Percentiles rank a stretch among this genome's conserved stretches.
Conservation (phyloP, 441 rosid genomes). For the Eutrema salsugineum region DNA sequence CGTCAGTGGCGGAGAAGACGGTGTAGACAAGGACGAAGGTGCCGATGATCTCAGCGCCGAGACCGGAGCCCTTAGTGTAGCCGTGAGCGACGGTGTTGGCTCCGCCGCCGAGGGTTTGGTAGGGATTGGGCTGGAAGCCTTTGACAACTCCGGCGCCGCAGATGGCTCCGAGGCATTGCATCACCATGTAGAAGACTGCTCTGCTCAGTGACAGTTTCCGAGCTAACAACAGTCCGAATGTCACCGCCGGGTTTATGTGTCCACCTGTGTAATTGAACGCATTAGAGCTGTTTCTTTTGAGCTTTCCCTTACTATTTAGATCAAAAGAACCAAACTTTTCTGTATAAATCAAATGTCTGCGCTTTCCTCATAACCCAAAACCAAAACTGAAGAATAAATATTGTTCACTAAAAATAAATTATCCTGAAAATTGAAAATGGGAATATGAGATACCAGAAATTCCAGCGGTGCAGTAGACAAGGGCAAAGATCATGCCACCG, state of each 20-base stretch:
- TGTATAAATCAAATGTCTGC: not conserved
- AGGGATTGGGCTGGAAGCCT: conserved; percentile 42
- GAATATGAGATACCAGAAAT: conserved; percentile 59
- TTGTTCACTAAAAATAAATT: too few species aligned
- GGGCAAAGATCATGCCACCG: conserved; percentile 96
- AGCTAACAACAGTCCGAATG: conserved; percentile 57
- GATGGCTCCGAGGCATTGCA: conserved; percentile 78
- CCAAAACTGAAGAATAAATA: not conserved
- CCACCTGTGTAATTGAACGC: conserved; percentile 60
- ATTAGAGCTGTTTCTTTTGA: too few species aligned
- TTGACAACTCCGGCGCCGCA: conserved; percentile 75
- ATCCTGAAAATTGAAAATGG: too few species aligned
- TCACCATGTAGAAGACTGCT: conserved; percentile 57
- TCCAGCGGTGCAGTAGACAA: conserved; percentile 92
- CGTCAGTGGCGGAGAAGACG: conserved; percentile 72
- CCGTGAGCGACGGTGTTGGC: conserved; percentile 53
- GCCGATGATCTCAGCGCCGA: conserved; percentile 66
- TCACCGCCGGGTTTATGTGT: conserved; percentile 71
- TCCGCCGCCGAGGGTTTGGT: conserved; percentile 44
- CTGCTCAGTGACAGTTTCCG: conserved; percentile 62
- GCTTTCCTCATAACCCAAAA: not conserved
- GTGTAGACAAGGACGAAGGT: conserved; percentile 72
- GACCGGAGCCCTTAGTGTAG: conserved; percentile 59
- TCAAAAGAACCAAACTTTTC: not conserved
- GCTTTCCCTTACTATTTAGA: too few species aligned